Base-by-base conservation (phyloP, 2,329 filamentous ascomycete species). In the Trichoderma semiorbis region DNA sequence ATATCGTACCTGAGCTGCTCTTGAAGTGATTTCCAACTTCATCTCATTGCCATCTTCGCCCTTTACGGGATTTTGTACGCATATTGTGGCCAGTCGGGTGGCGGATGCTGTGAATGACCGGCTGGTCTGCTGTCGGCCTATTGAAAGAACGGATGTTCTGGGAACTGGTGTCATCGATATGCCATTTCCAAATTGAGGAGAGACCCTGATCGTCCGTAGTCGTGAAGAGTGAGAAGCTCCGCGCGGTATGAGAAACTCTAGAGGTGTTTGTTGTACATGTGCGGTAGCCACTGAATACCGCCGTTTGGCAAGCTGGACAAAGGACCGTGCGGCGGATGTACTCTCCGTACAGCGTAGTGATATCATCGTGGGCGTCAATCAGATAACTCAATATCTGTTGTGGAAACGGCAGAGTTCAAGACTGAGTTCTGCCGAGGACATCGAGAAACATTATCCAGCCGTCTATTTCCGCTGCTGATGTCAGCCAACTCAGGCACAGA, bases 41-140 rank as follows among this genome's bases (percentile, higher is more conserved):
- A 97, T 94, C 24, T 91, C 88, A n/a, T 93, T 91, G 30, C 95
- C 95, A 70, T 95, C 90, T 36, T 97, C 93, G 79, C 96, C 93
- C 70, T 87, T 87, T 75, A 91, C 90, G 0, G 94, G 93, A 79
- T 98, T 97, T 74, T 85, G 81, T 5, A 90, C 81, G 55, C 85
- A 85, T 34, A 81, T 80, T 0, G 89, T 91, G 72, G 81, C 82
- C 32, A 76, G 75, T 64, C 78, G 78, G 7, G 76, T 26, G 0
- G 78, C 43, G 2, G 85, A 82, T 24, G 80, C 78, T 30, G 82
- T 80, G 71, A 88, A 87, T 16, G 69, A 50, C 65, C 78, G 74
- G 60, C 47, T 74, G 5, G 73, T 65, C 12, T 63, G 53, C 68
- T 68, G 53, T n/a, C 16, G 36, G 5, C 55, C 3, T 50, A 47